Percentiles rank a stretch among this genome's conserved stretches.
phyloP scores from a whole-genome alignment of 805 yeast species.

The Yarrowia sp. region DNA sequence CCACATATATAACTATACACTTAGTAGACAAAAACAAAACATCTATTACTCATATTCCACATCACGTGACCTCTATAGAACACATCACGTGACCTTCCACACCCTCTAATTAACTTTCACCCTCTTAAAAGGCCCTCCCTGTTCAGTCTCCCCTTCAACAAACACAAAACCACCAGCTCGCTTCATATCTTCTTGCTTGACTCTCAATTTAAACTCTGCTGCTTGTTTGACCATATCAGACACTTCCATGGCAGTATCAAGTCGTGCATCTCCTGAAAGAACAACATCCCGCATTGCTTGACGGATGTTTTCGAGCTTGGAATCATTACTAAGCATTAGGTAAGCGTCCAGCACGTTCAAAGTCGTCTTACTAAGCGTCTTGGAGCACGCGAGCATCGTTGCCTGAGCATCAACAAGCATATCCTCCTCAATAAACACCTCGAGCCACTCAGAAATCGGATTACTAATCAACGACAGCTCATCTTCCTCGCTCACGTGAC shows the following conservation, averaged over 20 bases:
- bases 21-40: not conserved
- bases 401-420: not conserved
- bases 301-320: not conserved
- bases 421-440: not conserved
- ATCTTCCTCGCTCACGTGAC: not conserved
- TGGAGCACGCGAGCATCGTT: not conserved
- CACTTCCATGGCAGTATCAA: not conserved
- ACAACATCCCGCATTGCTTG: conserved; percentile 12
- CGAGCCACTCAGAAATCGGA: not conserved
- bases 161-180: not conserved
- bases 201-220: not conserved
- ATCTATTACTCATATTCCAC: not conserved
- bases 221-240: not conserved
- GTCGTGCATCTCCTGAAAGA: not conserved
- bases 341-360: not conserved
- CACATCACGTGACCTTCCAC: not conserved
- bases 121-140: conserved; percentile 1
- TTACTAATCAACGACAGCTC: not conserved
- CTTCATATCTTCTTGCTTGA: not conserved
- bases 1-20: too few species aligned
- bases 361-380: not conserved
- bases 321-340: not conserved
- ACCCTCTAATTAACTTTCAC: not conserved
- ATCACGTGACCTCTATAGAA: not conserved
- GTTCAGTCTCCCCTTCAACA: not conserved